phyloP scores from a whole-genome alignment of 176 grass and related monocot species.

The Thinopyrum elongatum region DNA sequence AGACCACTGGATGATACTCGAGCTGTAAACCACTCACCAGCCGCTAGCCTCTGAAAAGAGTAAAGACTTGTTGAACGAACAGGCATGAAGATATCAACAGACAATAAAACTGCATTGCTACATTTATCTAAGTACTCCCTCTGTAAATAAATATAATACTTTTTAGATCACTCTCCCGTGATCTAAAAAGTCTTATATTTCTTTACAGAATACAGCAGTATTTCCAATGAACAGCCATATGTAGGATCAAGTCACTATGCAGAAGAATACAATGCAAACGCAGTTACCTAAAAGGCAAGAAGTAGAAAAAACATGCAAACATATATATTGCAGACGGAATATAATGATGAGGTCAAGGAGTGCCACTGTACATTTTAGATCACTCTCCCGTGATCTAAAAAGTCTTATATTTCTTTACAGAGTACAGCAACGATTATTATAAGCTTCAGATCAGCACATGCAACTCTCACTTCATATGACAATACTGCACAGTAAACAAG shows the following conservation, averaged over 20 bases:
- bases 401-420: too few species aligned
- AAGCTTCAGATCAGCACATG: too few species aligned
- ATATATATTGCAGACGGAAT: background rate
- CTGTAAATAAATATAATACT: too few species aligned
- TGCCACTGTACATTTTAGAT: too few species aligned
- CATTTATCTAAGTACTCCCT: background rate
- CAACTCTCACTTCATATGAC: too few species aligned
- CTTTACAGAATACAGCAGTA: too few species aligned
- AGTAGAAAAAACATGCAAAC: background rate
- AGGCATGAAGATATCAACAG: background rate
- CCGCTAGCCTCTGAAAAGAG: slow-evolving; percentile 67
- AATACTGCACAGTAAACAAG: too few species aligned
- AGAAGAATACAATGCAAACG: background rate
- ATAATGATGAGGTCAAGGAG: background rate
- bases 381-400: too few species aligned
- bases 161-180: too few species aligned
- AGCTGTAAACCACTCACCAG: slow-evolving; percentile 92
- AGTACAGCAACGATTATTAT: too few species aligned
- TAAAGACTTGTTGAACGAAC: slow-evolving; percentile 8
- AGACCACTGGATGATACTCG: slow-evolving; percentile 85
- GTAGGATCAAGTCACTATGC: background rate
- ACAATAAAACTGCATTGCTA: background rate
- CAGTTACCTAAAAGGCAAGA: background rate
- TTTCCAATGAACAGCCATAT: background rate
- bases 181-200: too few species aligned